Evolutionary conservation across 2,329 filamentous ascomycete genomes (phyloP), one percentile per base, ranked within the genome.

Genomic region (Berkeleyomyces rouxiae): DNA sequence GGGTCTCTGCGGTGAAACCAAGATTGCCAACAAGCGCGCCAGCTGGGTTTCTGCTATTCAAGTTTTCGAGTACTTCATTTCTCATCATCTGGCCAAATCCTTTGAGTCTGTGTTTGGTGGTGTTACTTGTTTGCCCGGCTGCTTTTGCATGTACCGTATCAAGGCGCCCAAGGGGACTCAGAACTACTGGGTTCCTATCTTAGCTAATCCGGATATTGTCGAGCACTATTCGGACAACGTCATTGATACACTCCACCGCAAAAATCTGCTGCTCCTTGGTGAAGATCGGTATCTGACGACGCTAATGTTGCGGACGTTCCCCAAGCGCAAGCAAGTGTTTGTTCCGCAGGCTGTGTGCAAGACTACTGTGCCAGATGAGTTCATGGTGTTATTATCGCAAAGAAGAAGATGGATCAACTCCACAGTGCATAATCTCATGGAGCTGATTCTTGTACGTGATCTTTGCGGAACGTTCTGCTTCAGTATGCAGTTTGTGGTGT

Each of bases 71-170:
- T 96, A 97, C 77, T 99, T 97, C 78, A 93, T 99, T 75, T 97
- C 93, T 1, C 93, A 99, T 74, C 95, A 99, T 73, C 81, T 95
- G 69, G 84, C 91, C 70, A 99, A 99, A 76, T 90, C 92, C 3
- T 99, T 99, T 75, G 93, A 99, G 74, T 96, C 91, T 0, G 88
- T 96, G 67, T 99, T 99, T 74, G 93, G 93, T 75, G 93, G 93
- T 87, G 93, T 99, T 65, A 99, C 93, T 67, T 99, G 93, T 80
- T 79, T 99, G 68, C 93, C 93, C 13, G 93, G 93, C 67, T 99
- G 93, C 79, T 99, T 99, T 84, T 96, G 90, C 80, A 99, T 99
- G 95, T 99, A 99, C 78, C 88, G 93, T 70, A 97, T 99, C 82
- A 99, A 99, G 76, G 88, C 93, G 39, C 95, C 93, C 65, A 99